Conservation (phyloP, 2,329 filamentous ascomycete species). For the Chrysoporthe puriensis region DNA sequence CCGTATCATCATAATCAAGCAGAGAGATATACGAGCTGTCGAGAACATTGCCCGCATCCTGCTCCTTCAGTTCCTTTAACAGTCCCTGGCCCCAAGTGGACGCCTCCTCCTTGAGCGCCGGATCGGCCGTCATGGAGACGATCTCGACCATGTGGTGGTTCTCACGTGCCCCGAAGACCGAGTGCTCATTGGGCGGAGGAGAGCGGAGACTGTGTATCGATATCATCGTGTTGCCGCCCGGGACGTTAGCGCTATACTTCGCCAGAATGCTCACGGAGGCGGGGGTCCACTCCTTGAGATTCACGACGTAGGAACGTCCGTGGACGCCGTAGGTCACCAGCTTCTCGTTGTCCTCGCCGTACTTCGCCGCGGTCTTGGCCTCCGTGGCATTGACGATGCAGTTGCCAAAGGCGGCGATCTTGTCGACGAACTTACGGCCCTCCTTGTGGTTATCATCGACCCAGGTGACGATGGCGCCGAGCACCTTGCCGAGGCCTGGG, state of each 20-base stretch:
- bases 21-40: slow-evolving; percentile 40
- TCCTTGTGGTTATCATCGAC: slow-evolving; percentile 37
- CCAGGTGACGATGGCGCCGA: slow-evolving; percentile 38
- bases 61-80: slow-evolving; percentile 31
- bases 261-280: background rate
- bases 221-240: slow-evolving; percentile 18
- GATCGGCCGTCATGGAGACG: slow-evolving; percentile 21
- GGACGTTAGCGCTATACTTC: slow-evolving; percentile 10
- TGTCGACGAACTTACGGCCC: slow-evolving; percentile 36
- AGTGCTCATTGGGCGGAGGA: slow-evolving; percentile 3
- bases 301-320: slow-evolving; percentile 6
- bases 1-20: slow-evolving; percentile 33
- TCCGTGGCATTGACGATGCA: slow-evolving; percentile 18
- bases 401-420: slow-evolving; percentile 35
- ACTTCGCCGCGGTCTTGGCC: slow-evolving; percentile 17
- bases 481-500: slow-evolving; percentile 12
- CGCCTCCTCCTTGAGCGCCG: slow-evolving; percentile 4
- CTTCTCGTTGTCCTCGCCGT: slow-evolving; percentile 22
- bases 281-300: slow-evolving; percentile 10
- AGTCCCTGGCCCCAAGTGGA: slow-evolving; percentile 28
- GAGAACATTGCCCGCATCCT: slow-evolving; percentile 33
- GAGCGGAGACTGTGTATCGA: slow-evolving; percentile 13
- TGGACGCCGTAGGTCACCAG: slow-evolving; percentile 17
- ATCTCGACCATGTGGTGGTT: slow-evolving; percentile 18
- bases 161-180: slow-evolving; percentile 17